Evolutionary conservation across 1,139 yeast species (phyloP).

Genomic region (Candida freyschussii): DNA sequence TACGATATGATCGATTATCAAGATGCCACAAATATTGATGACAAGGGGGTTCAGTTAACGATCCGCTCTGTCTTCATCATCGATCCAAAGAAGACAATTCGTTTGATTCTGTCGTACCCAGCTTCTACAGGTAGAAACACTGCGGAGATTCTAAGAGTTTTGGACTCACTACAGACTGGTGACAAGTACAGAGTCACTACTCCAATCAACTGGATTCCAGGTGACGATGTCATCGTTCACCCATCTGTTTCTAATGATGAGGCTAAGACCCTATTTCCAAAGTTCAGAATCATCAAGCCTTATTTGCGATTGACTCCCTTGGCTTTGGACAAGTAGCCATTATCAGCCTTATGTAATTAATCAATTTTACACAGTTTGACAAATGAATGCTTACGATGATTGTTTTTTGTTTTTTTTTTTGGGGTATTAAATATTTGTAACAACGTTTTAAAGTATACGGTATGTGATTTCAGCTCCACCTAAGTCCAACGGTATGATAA

Average conservation of each 20-base stretch:
- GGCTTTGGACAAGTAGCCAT: constrained; percentile 16
- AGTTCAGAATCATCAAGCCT: constrained; percentile 73
- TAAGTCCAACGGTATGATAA: too few species aligned
- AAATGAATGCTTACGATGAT: too few species aligned
- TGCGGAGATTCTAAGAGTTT: constrained; percentile 77
- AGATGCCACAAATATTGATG: constrained; percentile 55
- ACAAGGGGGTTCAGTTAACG: constrained; percentile 59
- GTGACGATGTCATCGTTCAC: constrained; percentile 81
- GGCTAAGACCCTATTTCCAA: constrained; percentile 69
- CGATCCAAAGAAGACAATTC: constrained; percentile 71
- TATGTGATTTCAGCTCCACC: too few species aligned
- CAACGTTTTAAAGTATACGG: too few species aligned
- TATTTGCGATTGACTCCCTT: constrained; percentile 61
- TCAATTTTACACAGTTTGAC: too few species aligned
- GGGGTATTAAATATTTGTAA: too few species aligned
- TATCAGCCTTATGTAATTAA: too few species aligned
- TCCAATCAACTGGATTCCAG: constrained; percentile 84
- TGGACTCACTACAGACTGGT: constrained; percentile 74
- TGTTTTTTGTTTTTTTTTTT: too few species aligned
- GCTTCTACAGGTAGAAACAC: constrained; percentile 87
- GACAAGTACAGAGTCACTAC: constrained; percentile 71
- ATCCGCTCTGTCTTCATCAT: constrained; percentile 80
- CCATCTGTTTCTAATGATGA: constrained; percentile 67
- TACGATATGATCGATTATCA: constrained; percentile 78
- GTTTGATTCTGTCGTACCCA: constrained; percentile 74